Conservation (phyloP, 257 asterid genomes). For the Anisodus tanguticus region DNA sequence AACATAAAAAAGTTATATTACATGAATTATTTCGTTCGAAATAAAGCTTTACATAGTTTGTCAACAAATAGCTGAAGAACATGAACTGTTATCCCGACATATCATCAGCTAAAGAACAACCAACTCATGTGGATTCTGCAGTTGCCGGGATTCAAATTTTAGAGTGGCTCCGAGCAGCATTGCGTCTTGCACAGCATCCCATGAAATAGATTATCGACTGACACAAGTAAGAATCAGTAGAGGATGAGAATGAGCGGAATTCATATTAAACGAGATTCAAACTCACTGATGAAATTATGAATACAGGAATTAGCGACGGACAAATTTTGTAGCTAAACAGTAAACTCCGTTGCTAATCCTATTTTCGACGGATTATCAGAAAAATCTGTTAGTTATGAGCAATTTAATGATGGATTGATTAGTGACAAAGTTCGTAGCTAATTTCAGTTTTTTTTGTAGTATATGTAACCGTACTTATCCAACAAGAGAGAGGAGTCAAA, state of each 20-base stretch:
- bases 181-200: constrained; percentile 91
- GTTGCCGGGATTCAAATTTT: constrained; percentile 47
- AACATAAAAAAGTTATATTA: not conserved
- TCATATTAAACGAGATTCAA: not conserved
- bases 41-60: constrained; percentile 1
- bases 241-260: not conserved
- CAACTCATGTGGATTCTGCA: not conserved
- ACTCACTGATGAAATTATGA: not conserved
- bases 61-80: constrained; percentile 2
- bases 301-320: no score
- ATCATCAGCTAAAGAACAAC: not conserved
- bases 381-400: no score
- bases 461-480: not conserved
- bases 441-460: no score
- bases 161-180: constrained; percentile 58
- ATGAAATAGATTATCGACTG: constrained; percentile 84
- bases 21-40: not conserved
- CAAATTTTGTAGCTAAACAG: no score
- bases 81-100: not conserved
- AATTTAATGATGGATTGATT: no score
- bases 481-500: not conserved
- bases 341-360: no score
- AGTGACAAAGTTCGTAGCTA: no score
- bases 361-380: no score
- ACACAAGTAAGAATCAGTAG: not conserved